phyloP scores from a whole-genome alignment of 2,329 filamentous ascomycete genomes.

The Verticillium longisporum region DNA sequence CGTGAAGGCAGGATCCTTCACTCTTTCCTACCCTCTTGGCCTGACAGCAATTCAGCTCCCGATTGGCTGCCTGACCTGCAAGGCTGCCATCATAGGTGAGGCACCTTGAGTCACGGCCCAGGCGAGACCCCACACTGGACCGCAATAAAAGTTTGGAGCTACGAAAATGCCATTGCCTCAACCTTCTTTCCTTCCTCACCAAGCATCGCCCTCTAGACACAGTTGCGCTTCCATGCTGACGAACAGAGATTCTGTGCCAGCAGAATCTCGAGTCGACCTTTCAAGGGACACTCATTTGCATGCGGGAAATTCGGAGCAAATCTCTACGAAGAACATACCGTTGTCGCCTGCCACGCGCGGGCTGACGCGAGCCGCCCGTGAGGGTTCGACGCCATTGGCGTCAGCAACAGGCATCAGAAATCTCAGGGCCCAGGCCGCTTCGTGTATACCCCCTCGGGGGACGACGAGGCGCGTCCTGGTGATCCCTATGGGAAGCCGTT shows the following conservation, averaged over 20 bases:
- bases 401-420: conserved; percentile 93
- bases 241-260: conserved; percentile 51
- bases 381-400: conserved; percentile 81
- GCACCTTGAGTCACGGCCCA: conserved; percentile 2
- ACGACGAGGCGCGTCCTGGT: conserved; percentile 21
- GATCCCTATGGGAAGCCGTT: conserved; percentile 83
- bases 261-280: conserved; percentile 16
- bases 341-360: conserved; percentile 27
- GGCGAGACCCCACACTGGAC: conserved; percentile 6
- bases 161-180: conserved; percentile 1
- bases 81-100: conserved; percentile 6
- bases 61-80: conserved; percentile 11
- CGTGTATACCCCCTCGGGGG: conserved; percentile 18
- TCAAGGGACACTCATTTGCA: conserved; percentile 41
- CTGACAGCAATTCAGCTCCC: not conserved
- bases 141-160: conserved; percentile 3
- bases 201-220: conserved; percentile 75
- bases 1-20: not conserved
- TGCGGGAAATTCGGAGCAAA: conserved; percentile 98
- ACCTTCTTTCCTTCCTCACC: conserved; percentile 30
- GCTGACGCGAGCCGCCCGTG: conserved; percentile 61
- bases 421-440: conserved; percentile 48
- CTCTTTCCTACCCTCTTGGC: not conserved
- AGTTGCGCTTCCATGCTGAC: conserved; percentile 93
- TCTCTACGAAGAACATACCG: conserved; percentile 56